Evolutionary conservation across 75 land plant species (phyloP).

Genomic region (Pinus taeda): DNA sequence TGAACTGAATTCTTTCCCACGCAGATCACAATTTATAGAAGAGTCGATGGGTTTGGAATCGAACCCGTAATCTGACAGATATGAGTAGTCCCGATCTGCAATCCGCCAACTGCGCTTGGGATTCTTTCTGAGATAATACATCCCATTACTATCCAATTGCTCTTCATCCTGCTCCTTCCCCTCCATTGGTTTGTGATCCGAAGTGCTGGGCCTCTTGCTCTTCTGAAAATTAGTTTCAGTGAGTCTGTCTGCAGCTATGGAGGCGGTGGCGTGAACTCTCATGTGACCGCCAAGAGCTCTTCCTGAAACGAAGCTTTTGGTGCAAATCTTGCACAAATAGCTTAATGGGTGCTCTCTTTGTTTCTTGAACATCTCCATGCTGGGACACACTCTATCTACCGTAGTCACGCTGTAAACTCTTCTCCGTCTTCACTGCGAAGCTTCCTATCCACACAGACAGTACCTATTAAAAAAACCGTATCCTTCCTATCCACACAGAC

Average conservation of each 20-base stretch:
- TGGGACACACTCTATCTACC: neutral
- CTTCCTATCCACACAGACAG: neutral
- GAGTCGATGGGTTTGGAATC: no score
- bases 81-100: no score
- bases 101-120: no score
- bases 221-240: neutral
- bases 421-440: neutral
- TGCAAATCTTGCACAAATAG: constrained; percentile 25
- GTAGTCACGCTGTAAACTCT: neutral
- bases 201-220: constrained; percentile 5
- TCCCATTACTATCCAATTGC: no score
- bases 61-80: no score
- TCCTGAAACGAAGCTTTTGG: constrained; percentile 14
- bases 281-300: constrained; percentile 27
- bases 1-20: constrained; percentile 29
- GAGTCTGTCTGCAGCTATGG: neutral
- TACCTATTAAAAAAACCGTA: no score
- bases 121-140: no score
- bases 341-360: neutral
- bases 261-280: constrained; percentile 20
- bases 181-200: neutral
- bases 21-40: no score
- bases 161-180: no score
- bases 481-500: no score
- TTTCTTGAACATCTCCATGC: neutral